Base-by-base conservation (phyloP, 2,329 filamentous ascomycete genomes). In the Hypomyces rosellus region DNA sequence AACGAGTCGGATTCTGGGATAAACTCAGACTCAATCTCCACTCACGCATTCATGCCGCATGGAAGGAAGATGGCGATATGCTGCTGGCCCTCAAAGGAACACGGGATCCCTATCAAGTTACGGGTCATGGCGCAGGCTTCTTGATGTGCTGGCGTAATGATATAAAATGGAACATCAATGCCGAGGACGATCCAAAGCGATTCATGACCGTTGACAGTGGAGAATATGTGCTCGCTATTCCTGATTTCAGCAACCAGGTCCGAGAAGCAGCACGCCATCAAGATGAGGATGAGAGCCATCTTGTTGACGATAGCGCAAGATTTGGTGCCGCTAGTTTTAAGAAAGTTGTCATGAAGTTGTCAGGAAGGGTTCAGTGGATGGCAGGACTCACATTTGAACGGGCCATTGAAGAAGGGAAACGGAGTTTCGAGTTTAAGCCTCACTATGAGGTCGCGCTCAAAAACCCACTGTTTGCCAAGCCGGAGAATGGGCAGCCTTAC, bases 101-200 rank as follows among this genome's bases (percentile, higher is more conserved):
- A 48, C 82, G 95, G 50, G 92, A 99, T 68, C 93, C 93, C 2
- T 99, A 99, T 65, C 81, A 88, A 53, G 85, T 99, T 41, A 96
- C 90, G 37, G 91, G 92, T 8, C 86, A 92, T 59, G 93, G 93
- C 37, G 91, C 91, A 34, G 93, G 93, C 4, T 95, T 99, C 63
- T 81, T 97, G 40, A 96, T 99, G 90, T 97, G 95, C 66, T 99
- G 92, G 92, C 86, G 93, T 47, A 95, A 90, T 61, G 88, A 96
- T 65, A 91, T 99, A 36, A 83, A 81, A 54, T 95, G 89, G 82
- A 86, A 85, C 53, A 83, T 99, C 46, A 87, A 91, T 51, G 82
- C 85, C 46, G 85, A 89, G 46, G 84, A 95, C 59, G 88, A 99
- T 60, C 91, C 93, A 1, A 88, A 88, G 63, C 86, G 88, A 53